Conservation (phyloP, 306 rosid species). For the Inga leiocalycina region DNA sequence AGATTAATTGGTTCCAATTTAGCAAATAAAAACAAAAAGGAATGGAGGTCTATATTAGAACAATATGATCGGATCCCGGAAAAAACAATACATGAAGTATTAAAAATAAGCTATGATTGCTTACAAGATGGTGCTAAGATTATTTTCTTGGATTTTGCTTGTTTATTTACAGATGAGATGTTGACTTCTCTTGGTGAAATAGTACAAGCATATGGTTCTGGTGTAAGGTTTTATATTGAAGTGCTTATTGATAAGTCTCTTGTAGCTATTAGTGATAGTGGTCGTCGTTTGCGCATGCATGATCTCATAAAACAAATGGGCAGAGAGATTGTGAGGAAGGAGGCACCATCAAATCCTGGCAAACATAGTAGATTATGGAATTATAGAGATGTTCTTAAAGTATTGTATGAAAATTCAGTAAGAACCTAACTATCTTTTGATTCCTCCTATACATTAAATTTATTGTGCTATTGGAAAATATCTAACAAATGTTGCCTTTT, state of each 20-base stretch:
- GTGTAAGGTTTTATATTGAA: not conserved
- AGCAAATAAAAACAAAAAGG: not conserved
- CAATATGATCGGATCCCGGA: not conserved
- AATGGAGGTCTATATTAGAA: not conserved
- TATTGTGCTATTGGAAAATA: too few relatives aligned
- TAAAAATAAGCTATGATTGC: not conserved
- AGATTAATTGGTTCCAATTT: not conserved
- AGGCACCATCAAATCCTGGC: too few relatives aligned
- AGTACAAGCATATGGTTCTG: not conserved
- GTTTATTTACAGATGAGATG: slow-evolving; percentile 23
- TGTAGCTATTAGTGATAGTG: not conserved
- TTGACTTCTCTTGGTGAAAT: slow-evolving; percentile 22
- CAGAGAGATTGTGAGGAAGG: too few relatives aligned
- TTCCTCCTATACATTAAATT: not conserved
- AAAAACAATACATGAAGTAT: not conserved
- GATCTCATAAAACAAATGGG: too few relatives aligned
- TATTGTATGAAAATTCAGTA: not conserved
- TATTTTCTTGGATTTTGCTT: slow-evolving; percentile 32
- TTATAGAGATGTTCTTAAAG: too few relatives aligned
- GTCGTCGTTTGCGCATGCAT: too few relatives aligned
- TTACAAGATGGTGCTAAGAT: not conserved
- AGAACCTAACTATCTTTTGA: not conserved
- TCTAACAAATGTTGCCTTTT: too few relatives aligned
- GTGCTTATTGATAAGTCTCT: not conserved
- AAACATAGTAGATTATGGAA: too few relatives aligned